A percentile compares a stretch with the other conserved stretches of the same genome.
phyloP scores from a whole-genome alignment of 1,284 basidiomycete species.

The Ceratobasidium sp. region DNA sequence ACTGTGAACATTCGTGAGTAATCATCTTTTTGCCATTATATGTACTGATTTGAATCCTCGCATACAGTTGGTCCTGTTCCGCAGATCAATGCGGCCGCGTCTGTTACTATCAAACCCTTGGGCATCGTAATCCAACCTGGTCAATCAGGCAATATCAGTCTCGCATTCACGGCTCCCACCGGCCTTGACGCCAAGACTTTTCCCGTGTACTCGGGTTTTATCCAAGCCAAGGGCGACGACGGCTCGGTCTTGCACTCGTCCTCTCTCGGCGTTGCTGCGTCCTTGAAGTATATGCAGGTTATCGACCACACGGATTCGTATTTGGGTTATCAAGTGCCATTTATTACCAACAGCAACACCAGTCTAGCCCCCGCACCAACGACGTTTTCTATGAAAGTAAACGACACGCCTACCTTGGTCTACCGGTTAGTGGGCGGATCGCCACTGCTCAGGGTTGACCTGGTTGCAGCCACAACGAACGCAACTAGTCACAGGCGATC shows the following conservation, averaged over 20 bases:
- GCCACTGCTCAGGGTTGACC: too few relatives aligned
- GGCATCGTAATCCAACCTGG: conserved; percentile 49
- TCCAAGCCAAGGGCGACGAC: conserved; percentile 53
- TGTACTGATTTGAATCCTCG: conserved; percentile 7
- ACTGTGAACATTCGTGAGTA: too few relatives aligned
- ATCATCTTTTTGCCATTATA: too few relatives aligned
- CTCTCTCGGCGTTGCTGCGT: conserved; percentile 59
- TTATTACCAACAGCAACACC: too few relatives aligned
- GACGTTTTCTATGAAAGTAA: too few relatives aligned
- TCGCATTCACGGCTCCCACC: conserved; percentile 54
- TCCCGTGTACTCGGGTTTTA: conserved; percentile 68
- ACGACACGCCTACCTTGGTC: too few relatives aligned
- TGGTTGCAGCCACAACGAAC: too few relatives aligned
- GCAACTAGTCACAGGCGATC: too few relatives aligned
- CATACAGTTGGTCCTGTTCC: conserved; percentile 47
- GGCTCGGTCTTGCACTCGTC: conserved; percentile 58
- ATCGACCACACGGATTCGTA: too few relatives aligned
- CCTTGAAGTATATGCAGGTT: conserved; percentile 58
- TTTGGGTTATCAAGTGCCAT: too few relatives aligned
- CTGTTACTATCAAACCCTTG: conserved; percentile 44
- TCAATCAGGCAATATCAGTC: conserved; percentile 48
- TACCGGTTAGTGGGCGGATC: too few relatives aligned
- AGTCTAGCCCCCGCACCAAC: too few relatives aligned
- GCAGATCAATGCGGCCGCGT: conserved; percentile 44
- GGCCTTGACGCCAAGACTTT: conserved; percentile 57